Evolutionary conservation across 176 grass and related monocot species (phyloP).

Genomic region (maize (Zea mays)): Zm-B73-REFERENCE-NAM-5.0 NC_050096.1:269881501-269882000

Average conservation of each 20-base stretch:
- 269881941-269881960: not conserved
- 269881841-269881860: no score
- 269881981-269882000: not conserved
- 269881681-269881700: not conserved
- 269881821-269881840: no score
- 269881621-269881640: not conserved
- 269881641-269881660: not conserved
- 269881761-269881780: no score
- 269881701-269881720: not conserved
- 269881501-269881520: no score
- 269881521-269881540: no score
- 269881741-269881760: no score
- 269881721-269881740: no score
- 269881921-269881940: not conserved
- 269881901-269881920: no score
- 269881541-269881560: not conserved
- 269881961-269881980: not conserved
- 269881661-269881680: not conserved
- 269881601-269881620: not conserved
- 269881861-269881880: no score
- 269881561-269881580: not conserved
- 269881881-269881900: no score
- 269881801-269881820: no score
- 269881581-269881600: not conserved
- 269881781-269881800: no score